A percentile compares a stretch with the other conserved stretches of the same genome.
Conservation (phyloP, 441 rosid genomes). For the Pelargonium australe region DNA sequence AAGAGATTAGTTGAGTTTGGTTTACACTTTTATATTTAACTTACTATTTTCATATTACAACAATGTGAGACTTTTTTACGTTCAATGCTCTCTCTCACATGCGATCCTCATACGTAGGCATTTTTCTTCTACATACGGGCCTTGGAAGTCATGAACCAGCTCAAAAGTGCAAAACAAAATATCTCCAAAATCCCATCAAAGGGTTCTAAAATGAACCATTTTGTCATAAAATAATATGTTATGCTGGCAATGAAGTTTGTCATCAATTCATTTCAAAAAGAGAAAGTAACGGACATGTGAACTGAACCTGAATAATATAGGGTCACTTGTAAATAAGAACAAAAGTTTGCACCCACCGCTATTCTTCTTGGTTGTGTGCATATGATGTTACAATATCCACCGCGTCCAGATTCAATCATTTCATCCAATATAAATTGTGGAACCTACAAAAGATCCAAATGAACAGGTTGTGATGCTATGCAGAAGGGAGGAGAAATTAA, state of each 20-base stretch:
- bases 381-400: constrained; percentile 78
- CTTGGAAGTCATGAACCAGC: neutral
- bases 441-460: constrained; percentile 43
- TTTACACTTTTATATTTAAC: no score
- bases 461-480: constrained; percentile 13
- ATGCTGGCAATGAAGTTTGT: neutral
- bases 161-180: neutral
- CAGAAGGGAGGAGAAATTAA: constrained; percentile 11
- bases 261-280: neutral
- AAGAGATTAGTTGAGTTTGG: no score
- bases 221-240: neutral
- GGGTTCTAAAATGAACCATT: neutral
- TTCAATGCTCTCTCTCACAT: no score
- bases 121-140: no score
- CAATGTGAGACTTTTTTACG: no score
- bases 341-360: constrained; percentile 49
- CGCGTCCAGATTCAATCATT: constrained; percentile 77
- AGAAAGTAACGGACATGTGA: neutral
- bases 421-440: constrained; percentile 94
- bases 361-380: constrained; percentile 95
- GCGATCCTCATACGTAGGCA: no score
- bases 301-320: neutral
- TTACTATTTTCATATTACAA: no score
- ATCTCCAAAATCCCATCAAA: neutral
- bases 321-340: constrained; percentile 2